Conservation (phyloP, 2,329 filamentous ascomycete species). For the Diaporthe aspalathi region DNA sequence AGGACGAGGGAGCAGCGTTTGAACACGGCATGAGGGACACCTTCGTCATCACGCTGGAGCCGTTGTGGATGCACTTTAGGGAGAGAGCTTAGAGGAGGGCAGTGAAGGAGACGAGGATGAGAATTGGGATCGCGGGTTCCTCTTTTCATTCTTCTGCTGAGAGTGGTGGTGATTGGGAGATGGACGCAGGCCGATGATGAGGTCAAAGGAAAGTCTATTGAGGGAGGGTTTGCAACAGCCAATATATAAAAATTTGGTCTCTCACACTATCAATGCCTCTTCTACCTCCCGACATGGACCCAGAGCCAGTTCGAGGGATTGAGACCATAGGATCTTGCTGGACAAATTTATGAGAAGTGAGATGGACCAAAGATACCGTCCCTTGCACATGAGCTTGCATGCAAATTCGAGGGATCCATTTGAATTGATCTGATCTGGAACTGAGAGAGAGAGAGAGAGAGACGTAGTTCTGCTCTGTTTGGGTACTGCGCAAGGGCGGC, state of each 20-base stretch:
- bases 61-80: slow-evolving; percentile 1
- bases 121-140: neutral
- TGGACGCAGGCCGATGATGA: neutral
- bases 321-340: neutral
- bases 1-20: neutral
- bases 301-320: neutral
- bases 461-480: neutral
- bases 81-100: neutral
- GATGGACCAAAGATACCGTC: neutral
- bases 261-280: neutral
- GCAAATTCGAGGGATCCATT: neutral
- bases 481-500: neutral
- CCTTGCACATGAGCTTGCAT: neutral
- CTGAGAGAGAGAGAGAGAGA: no score
- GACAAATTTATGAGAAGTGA: neutral
- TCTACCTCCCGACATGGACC: neutral
- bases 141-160: neutral
- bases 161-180: neutral
- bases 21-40: neutral
- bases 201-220: neutral
- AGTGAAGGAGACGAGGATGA: neutral
- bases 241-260: neutral
- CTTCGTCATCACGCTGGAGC: neutral
- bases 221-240: neutral
- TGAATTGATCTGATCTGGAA: neutral